Evolutionary conservation across 2,329 filamentous ascomycete genomes (phyloP).

Genomic region (Ophiostoma australiae): DNA sequence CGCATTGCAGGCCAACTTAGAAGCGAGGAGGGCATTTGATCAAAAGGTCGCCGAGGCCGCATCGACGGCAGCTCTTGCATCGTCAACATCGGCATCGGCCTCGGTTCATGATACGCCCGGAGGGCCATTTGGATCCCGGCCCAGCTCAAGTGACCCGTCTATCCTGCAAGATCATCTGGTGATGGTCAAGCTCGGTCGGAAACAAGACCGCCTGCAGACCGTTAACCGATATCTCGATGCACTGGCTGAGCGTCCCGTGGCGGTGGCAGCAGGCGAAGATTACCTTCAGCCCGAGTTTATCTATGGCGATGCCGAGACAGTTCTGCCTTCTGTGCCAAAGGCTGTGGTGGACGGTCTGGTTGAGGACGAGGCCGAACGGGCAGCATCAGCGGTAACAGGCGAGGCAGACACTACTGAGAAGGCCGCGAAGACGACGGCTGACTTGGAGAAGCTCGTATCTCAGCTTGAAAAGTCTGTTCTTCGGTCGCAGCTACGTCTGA

Average conservation of each 20-base stretch:
- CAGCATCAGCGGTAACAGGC: background rate
- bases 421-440: conserved; percentile 28
- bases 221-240: conserved; percentile 49
- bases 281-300: conserved; percentile 49
- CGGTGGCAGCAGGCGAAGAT: conserved; percentile 37
- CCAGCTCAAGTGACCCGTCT: background rate
- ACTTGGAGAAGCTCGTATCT: conserved; percentile 46
- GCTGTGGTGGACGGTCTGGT: conserved; percentile 49
- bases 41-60: conserved; percentile 28
- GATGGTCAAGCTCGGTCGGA: conserved; percentile 48
- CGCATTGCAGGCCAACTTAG: conserved; percentile 48
- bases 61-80: conserved; percentile 17
- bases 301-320: conserved; percentile 39
- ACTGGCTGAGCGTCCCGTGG: conserved; percentile 49
- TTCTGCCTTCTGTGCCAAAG: conserved; percentile 49
- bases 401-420: background rate
- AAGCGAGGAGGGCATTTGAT: conserved; percentile 43
- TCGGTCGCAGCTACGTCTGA: conserved; percentile 52
- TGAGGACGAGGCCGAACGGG: conserved; percentile 34
- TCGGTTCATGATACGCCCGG: background rate
- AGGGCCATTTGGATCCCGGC: background rate
- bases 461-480: conserved; percentile 56
- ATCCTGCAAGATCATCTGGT: conserved; percentile 49
- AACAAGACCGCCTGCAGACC: conserved; percentile 46
- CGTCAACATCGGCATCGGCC: background rate